Conservation (phyloP, 169 alveolate species). For the Plasmodium cynomolgi region DNA sequence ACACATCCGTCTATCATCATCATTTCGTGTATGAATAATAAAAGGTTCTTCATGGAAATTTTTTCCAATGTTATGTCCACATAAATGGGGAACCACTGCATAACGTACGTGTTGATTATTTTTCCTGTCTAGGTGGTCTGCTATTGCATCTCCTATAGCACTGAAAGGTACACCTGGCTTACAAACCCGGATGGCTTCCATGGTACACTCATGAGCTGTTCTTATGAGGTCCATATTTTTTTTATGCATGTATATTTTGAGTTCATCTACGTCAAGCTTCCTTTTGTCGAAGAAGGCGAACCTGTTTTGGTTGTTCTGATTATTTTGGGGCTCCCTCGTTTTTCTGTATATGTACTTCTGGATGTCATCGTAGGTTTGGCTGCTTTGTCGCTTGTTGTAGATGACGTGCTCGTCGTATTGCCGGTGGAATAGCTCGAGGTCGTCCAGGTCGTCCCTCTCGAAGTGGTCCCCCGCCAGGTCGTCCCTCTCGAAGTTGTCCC, state of each 20-base stretch:
- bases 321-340: not conserved
- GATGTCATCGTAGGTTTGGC: not conserved
- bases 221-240: constrained; percentile 78
- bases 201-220: constrained; percentile 80
- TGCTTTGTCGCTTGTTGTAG: not conserved
- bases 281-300: constrained; percentile 30
- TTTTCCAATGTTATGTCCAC: constrained; percentile 85
- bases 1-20: constrained; percentile 80
- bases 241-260: constrained; percentile 72
- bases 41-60: constrained; percentile 83
- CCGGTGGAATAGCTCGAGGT: constrained; percentile 28
- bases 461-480: not conserved
- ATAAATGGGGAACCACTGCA: constrained; percentile 76
- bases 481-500: not conserved
- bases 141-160: constrained; percentile 32
- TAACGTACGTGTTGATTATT: constrained; percentile 50
- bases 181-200: constrained; percentile 78
- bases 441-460: not conserved
- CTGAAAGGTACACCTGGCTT: constrained; percentile 78
- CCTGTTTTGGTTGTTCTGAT: not conserved
- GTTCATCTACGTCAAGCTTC: constrained; percentile 7
- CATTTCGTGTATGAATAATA: constrained; percentile 75
- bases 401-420: constrained; percentile 39
- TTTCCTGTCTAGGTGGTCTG: constrained; percentile 2
- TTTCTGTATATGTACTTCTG: constrained; percentile 24